Base-by-base conservation (phyloP, 2,329 filamentous ascomycete species). In the Akanthomyces dipterigenus region DNA sequence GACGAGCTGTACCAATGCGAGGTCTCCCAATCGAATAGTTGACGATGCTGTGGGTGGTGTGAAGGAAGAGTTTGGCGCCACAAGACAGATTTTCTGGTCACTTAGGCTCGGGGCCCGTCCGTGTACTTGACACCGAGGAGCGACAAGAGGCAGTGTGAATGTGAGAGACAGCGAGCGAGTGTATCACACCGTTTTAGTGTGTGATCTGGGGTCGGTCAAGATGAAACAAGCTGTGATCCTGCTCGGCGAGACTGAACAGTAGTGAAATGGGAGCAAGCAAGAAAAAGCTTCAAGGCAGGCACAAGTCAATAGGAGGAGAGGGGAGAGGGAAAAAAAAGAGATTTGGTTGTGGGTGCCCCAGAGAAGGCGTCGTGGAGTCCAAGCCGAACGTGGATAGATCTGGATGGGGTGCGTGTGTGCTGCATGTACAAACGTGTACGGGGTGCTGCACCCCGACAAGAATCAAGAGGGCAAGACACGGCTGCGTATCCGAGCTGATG, bases 331-430 rank as follows among this genome's bases (percentile, higher is more conserved):
- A 26, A 31, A 42, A 9, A 34, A 59, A 36, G 46, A 59, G 57
- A 60, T 46, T 60, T 46, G 57, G 28, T 45, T 60, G 57, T 60
- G 57, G 57, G 49, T 50, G 36, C 48, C 40, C 38, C 48, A 18
- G 22, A 46, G 49, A 60, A 60, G 57, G 57, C 40, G 57, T 54
- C 57, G 57, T 60, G 48, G 57, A 60, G 57, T 60, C 57, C 57
- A 60, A 53, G 22, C 48, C 40, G 20, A 46, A 53, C 57, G 49
- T 60, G 57, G 49, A 53, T 38, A 60, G 57, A 60, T 60, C 57
- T 60, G 57, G 48, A 53, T 42, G 40, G 49, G 36, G 36, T 54
- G 49, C 18, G 43, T 40, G 36, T 42, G 51, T 55, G 51, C 16
- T 55, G 51, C 51, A 43, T 40, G 51, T 56, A 55, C 51, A 55